Base-by-base conservation (phyloP, 1,284 basidiomycete genomes). In the Cryptococcus sp. region DNA sequence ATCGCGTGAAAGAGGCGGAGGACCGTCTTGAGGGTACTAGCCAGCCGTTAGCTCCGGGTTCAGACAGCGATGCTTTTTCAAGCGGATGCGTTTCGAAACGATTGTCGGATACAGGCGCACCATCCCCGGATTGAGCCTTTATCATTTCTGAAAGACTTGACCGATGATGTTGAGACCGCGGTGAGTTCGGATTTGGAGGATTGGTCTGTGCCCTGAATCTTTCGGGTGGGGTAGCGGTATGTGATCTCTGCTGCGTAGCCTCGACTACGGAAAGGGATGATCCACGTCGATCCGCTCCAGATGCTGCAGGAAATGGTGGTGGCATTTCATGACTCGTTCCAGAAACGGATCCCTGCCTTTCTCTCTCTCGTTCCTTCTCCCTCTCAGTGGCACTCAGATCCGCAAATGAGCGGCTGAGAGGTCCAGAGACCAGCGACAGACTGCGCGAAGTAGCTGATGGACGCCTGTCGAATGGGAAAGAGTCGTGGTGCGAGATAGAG, bases 141-240 rank as follows among this genome's bases (percentile, higher is more conserved):
- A 73, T 72, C 11, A 67, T 55, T 36, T 73, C 71, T 0, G 69
- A 65, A 14, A 73, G 49, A 0, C 67, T 70, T 10, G 64, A 61
- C 39, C 70, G 57, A 21, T 64, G 48, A 1, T 50, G 42, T 7
- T 47, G 66, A 66, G 10, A 66, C n/a, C n/a, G n/a, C 59, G 4
- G 68, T 49, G 0, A 66, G 67, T 5, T 58, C 58, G 2, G 67
- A 34, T 34, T 66, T 11, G 59, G 53, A 1, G 62, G 55, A 18
- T 55, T 50, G 4, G 53, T 51, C 5, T 51, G 32, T 10, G 54
- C 40, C 7, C 36, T 22, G 40, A 50, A 47, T 36, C 39, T 2
- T n/a, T 58, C 56, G 1, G 44, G 45, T n/a, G 45, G 48, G 16
- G 41, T 31, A 50, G 43, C 9, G 58, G 54, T 19, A 49, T 48